phyloP scores from a whole-genome alignment of 2,329 filamentous ascomycete species.

The Kalmusia sp. region DNA sequence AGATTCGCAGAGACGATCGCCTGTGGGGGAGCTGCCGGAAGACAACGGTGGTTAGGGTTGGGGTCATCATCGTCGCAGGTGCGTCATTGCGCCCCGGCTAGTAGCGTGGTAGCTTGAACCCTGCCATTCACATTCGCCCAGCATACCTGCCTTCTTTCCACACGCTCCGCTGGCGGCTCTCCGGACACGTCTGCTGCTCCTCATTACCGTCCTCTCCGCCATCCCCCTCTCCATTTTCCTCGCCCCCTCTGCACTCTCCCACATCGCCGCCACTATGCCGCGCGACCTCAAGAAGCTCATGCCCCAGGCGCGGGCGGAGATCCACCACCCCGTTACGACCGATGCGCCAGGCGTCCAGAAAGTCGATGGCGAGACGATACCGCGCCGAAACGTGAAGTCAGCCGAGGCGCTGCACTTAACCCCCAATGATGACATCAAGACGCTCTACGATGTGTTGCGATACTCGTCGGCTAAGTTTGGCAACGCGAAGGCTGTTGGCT shows the following conservation, averaged over 20 bases:
- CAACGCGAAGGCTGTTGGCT: slow-evolving; percentile 64
- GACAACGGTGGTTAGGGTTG: not conserved
- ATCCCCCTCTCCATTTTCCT: slow-evolving; percentile 26
- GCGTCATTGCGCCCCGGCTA: slow-evolving; percentile 30
- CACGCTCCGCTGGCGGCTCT: slow-evolving; percentile 33
- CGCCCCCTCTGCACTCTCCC: slow-evolving; percentile 9
- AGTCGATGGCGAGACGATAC: slow-evolving; percentile 82
- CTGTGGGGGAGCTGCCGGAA: not conserved
- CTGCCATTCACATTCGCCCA: slow-evolving; percentile 9
- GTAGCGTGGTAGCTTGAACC: slow-evolving; percentile 18
- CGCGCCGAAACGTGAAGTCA: slow-evolving; percentile 74
- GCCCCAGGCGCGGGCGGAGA: slow-evolving; percentile 57
- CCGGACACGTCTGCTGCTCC: slow-evolving; percentile 14
- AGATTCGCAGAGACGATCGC: not conserved
- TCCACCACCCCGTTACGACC: slow-evolving; percentile 77
- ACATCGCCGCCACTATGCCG: slow-evolving; percentile 32
- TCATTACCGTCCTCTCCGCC: slow-evolving; percentile 22
- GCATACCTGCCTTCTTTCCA: slow-evolving; percentile 8
- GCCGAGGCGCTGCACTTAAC: slow-evolving; percentile 73
- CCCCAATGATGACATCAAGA: slow-evolving; percentile 74
- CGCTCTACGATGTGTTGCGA: slow-evolving; percentile 79
- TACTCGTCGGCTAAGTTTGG: slow-evolving; percentile 67
- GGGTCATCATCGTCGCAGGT: slow-evolving; percentile 10
- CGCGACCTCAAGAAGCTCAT: slow-evolving; percentile 56
- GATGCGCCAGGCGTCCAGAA: slow-evolving; percentile 73